Conservation (phyloP, 495 filamentous ascomycete genomes). For the Penicillium canariense region DNA sequence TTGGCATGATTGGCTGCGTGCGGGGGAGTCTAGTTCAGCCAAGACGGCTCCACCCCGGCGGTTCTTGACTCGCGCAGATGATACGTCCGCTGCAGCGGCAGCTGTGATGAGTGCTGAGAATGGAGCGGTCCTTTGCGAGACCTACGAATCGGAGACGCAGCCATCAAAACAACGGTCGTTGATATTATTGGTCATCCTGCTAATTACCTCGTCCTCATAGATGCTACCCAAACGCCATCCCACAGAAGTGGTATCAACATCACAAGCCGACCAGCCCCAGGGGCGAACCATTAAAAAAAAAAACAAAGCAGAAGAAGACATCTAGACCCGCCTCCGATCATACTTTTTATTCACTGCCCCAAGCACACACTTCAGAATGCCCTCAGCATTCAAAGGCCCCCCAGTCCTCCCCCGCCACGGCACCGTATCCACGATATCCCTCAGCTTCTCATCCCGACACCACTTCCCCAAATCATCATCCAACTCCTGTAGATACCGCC, state of each 20-base stretch:
- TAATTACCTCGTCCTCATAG: background rate
- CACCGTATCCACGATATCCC: conserved; percentile 95
- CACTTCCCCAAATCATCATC: conserved; percentile 70
- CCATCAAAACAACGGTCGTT: background rate
- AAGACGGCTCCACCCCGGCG: conserved; percentile 18
- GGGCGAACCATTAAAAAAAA: background rate
- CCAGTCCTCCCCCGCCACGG: conserved; percentile 57
- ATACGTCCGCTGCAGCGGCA: background rate
- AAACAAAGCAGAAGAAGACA: background rate
- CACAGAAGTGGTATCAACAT: background rate
- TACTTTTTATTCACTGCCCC: conserved; percentile 62
- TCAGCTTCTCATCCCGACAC: conserved; percentile 47
- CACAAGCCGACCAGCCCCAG: background rate
- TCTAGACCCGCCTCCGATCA: conserved; percentile 25
- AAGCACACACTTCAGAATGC: conserved; percentile 79
- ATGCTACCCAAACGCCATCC: background rate
- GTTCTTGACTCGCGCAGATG: conserved; percentile 13
- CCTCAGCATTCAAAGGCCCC: conserved; percentile 56
- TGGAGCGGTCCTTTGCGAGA: too few species aligned
- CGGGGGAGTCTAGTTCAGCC: background rate
- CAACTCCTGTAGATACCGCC: conserved; percentile 63
- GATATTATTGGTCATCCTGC: background rate
- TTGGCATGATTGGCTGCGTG: background rate
- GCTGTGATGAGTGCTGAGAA: background rate
- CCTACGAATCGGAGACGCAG: background rate